These are phyloP conservation scores for Ganoderma sp. DNA, from an alignment of 1,284 basidiomycete species.

Conservation along the genomic window DNA sequence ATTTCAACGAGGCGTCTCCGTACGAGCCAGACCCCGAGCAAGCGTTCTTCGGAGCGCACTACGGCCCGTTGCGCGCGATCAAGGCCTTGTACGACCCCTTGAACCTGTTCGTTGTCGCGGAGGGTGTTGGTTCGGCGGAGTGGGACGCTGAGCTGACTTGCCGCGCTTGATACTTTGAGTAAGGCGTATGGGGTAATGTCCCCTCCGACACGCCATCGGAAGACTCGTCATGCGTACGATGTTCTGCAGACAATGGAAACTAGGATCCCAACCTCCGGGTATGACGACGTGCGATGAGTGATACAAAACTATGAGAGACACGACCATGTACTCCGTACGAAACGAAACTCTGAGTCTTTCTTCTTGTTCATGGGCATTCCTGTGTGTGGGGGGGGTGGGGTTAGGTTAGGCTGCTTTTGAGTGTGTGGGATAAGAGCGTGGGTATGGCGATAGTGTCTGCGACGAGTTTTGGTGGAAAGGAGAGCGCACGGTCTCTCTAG, in stretches of 20 bases:
- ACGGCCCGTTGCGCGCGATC: slow-evolving; percentile 46
- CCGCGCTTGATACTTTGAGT: slow-evolving; percentile 9
- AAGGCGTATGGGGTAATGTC: neutral
- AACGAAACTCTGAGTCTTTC: neutral
- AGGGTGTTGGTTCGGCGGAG: slow-evolving; percentile 53
- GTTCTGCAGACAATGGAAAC: neutral
- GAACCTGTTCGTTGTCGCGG: slow-evolving; percentile 49
- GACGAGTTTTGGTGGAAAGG: neutral
- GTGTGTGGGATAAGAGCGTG: neutral
- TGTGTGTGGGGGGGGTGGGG: neutral
- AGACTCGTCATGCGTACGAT: neutral
- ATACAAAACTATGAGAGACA: neutral
- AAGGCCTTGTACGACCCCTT: slow-evolving; percentile 52
- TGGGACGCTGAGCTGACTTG: slow-evolving; percentile 40
- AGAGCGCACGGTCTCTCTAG: neutral
- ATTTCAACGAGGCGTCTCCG: slow-evolving; percentile 53
- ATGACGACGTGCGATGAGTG: neutral
- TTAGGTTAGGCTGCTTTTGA: neutral
- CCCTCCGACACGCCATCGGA: neutral
- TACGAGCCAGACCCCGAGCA: slow-evolving; percentile 47
- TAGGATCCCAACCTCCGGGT: neutral
- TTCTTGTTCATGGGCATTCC: neutral
- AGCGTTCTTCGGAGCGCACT: slow-evolving; percentile 54
- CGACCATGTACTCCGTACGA: neutral
- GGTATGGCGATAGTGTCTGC: neutral